These are phyloP conservation scores for Penicillium antarcticum DNA, from an alignment of 495 filamentous ascomycete genomes.

Conservation along the genomic window DNA sequence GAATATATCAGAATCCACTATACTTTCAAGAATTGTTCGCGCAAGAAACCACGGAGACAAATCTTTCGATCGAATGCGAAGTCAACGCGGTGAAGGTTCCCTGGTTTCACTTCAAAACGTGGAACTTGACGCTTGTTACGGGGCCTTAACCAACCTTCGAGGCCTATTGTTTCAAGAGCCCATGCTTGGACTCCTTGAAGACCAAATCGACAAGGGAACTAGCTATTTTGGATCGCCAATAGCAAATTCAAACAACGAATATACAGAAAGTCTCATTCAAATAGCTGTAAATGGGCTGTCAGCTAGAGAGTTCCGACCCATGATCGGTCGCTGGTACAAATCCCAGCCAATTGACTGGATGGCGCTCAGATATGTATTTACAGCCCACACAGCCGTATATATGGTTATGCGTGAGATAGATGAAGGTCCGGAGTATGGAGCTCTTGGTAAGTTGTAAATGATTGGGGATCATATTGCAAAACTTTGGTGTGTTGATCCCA, in stretches of 20 bases:
- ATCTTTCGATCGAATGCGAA: neutral
- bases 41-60: neutral
- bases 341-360: neutral
- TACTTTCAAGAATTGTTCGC: too few species aligned
- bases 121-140: constrained; percentile 1
- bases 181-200: neutral
- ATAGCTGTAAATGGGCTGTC: constrained; percentile 1
- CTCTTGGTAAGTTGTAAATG: neutral
- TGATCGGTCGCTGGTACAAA: neutral
- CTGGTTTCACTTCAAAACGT: neutral
- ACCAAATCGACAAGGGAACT: constrained; percentile 1
- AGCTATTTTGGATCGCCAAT: constrained; percentile 1
- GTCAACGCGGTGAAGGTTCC: neutral
- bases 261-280: neutral
- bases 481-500: neutral
- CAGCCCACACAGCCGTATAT: constrained; percentile 2
- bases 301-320: neutral
- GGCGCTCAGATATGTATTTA: neutral
- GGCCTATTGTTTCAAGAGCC: neutral
- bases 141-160: neutral
- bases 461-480: constrained; percentile 5
- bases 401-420: neutral
- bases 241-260: neutral
- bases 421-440: neutral
- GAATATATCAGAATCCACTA: too few species aligned